A percentile compares a stretch with the other conserved stretches of the same genome.
Conservation (phyloP, 192 early-diverging fungal genomes). For the Lobosporangium transversale region DNA sequence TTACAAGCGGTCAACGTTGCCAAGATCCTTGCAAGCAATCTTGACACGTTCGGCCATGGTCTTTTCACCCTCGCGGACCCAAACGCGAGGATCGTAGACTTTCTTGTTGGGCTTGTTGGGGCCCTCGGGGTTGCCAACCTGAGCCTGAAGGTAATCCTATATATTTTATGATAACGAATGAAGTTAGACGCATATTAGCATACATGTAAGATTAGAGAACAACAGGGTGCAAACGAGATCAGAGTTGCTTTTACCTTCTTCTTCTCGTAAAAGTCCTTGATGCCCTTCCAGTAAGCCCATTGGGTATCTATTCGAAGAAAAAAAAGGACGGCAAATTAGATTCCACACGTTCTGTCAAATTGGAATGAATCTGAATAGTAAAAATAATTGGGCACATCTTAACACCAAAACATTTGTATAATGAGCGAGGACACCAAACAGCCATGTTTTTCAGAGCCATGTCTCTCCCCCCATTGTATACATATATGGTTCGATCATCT, state of each 20-base stretch:
- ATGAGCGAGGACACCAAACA: too few species aligned
- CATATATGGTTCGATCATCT: background rate
- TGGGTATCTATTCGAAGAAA: slow-evolving; percentile 78
- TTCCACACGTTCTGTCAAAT: background rate
- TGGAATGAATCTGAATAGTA: background rate
- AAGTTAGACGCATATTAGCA: background rate
- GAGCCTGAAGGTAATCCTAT: slow-evolving; percentile 81
- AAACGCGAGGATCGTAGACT: slow-evolving; percentile 96
- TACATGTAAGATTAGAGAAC: background rate
- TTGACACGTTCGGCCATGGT: slow-evolving; percentile 84
- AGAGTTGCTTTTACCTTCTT: slow-evolving; percentile 81
- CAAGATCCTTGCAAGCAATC: slow-evolving; percentile 81
- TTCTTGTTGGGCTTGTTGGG: slow-evolving; percentile 99
- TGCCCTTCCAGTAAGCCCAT: slow-evolving; percentile 93
- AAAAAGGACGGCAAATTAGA: background rate
- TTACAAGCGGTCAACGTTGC: slow-evolving; percentile 75
- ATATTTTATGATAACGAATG: background rate
- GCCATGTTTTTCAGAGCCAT: too few species aligned
- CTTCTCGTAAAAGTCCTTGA: slow-evolving; percentile 86
- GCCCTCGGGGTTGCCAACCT: slow-evolving; percentile 97
- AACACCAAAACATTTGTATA: too few species aligned
- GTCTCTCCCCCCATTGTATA: too few species aligned
- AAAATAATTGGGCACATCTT: too few species aligned
- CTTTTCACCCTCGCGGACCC: slow-evolving; percentile 91
- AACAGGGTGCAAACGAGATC: too few species aligned